Evolutionary conservation across 306 rosid genomes (phyloP), one percentile per base, ranked within the genome.

Genomic region (Calophaca sinica): DNA sequence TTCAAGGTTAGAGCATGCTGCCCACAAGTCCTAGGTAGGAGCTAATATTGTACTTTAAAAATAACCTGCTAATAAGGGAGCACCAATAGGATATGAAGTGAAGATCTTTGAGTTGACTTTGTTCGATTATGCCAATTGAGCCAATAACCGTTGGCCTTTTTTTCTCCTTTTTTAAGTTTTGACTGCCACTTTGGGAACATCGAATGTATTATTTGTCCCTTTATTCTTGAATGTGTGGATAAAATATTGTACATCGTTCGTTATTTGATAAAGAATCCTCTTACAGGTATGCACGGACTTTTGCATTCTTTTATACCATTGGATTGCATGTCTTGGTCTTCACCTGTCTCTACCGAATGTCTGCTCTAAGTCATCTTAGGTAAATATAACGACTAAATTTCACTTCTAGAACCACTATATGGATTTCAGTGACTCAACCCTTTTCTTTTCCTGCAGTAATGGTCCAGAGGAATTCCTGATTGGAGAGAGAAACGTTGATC

Each of bases 341-440:
- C 86, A 91, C 96, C 51, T 93, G 96, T 75, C 98, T 93, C 78
- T 93, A 93, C 67, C 86, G 97, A 76, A 93, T 91, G 97, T 93
- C 98, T 13, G 93, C 98, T 62, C 82, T 93, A 82, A 93, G 97
- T 79, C 71, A 93, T 83, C 92, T 90, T 3, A 78, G 98, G 98
- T 91, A 86, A 73, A 79, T 65, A 62, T 14, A 42, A 13, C 35
- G 26, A 54, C 14, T 20, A 32, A 39, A 35, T 52, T 57, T 57
- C 11, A 3, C 58, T 66, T 20, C 44, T 57, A 5, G 20, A 33
- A 55, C 20, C 62, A 51, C 28, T 59, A 6, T 46, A 42, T 52
- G 48, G 4, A 68, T 74, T 68, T 67, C 63, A 10, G 26, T 42
- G 59, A 68, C 44, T 48, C 78, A 49, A 4, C 12, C 2, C 7